Conservation (phyloP, 2,329 filamentous ascomycete genomes). For the Neocucurbitaria cava region DNA sequence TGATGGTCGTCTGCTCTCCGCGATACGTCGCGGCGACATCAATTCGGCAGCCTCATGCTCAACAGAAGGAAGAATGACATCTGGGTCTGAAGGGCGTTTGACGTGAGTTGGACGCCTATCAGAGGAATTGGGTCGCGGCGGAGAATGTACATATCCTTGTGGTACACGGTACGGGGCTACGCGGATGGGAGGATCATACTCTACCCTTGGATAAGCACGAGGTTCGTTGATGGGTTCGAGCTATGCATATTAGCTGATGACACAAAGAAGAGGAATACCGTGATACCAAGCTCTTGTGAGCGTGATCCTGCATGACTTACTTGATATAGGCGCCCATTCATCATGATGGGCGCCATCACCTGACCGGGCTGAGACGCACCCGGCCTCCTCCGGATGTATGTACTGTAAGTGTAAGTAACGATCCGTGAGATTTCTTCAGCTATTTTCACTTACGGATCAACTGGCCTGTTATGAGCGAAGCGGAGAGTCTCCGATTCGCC, state of each 20-base stretch:
- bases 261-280: constrained; percentile 8
- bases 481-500: constrained; percentile 13
- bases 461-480: constrained; percentile 13
- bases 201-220: constrained; percentile 14
- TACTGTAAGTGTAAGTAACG: constrained; percentile 23
- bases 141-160: constrained; percentile 17
- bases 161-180: constrained; percentile 15
- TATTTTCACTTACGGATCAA: constrained; percentile 26
- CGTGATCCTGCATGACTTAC: constrained; percentile 36
- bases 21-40: constrained; percentile 20
- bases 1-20: constrained; percentile 6
- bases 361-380: constrained; percentile 11
- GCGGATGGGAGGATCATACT: constrained; percentile 21
- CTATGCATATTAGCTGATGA: constrained; percentile 33
- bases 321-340: constrained; percentile 41
- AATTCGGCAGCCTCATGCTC: constrained; percentile 37
- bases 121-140: constrained; percentile 17
- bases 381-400: constrained; percentile 22
- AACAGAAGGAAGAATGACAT: constrained; percentile 43
- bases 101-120: constrained; percentile 21
- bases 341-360: constrained; percentile 25
- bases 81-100: constrained; percentile 38
- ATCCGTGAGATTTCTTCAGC: background rate
- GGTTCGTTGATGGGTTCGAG: constrained; percentile 37
- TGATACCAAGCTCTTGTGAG: constrained; percentile 19